phyloP scores from a whole-genome alignment of 768 basidiomycete genomes.

The Hygrocybe coccinea region DNA sequence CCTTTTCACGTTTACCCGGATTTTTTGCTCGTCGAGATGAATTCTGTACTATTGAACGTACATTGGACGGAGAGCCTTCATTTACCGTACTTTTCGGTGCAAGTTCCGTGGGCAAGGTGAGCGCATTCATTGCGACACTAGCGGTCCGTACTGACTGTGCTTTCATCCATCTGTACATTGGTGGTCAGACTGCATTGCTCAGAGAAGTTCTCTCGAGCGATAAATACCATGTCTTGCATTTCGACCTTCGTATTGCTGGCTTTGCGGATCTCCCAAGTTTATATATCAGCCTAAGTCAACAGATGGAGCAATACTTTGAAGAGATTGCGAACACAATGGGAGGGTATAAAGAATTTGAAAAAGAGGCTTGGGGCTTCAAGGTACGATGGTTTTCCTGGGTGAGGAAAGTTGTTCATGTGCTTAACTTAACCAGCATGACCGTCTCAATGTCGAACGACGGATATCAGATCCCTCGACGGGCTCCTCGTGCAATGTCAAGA shows the following conservation, averaged over 20 bases:
- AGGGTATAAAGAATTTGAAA: conserved; percentile 70
- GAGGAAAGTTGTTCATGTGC: not conserved
- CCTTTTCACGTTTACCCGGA: conserved; percentile 69
- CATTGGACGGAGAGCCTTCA: conserved; percentile 64
- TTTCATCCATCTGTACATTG: not conserved
- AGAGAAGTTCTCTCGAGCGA: conserved; percentile 69
- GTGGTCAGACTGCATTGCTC: conserved; percentile 62
- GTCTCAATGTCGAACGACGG: conserved; percentile 66
- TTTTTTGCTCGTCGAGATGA: conserved; percentile 71
- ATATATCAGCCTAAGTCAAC: conserved; percentile 69
- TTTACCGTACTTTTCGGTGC: conserved; percentile 81
- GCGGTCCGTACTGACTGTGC: not conserved
- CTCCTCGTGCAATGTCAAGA: conserved; percentile 50
- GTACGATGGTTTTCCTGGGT: conserved; percentile 30
- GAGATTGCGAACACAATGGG: conserved; percentile 51
- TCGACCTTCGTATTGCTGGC: conserved; percentile 78
- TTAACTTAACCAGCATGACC: conserved; percentile 54
- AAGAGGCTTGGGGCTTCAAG: conserved; percentile 76
- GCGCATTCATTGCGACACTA: conserved; percentile 1
- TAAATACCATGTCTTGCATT: conserved; percentile 74
- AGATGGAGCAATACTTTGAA: conserved; percentile 79
- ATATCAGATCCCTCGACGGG: conserved; percentile 44
- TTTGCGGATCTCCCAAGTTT: conserved; percentile 78
- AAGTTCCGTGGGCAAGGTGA: conserved; percentile 75
- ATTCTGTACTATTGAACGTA: conserved; percentile 57